These are phyloP conservation scores for Chaetomium olivaceum DNA, from an alignment of 2,329 filamentous ascomycete species.

Conservation along the genomic window DNA sequence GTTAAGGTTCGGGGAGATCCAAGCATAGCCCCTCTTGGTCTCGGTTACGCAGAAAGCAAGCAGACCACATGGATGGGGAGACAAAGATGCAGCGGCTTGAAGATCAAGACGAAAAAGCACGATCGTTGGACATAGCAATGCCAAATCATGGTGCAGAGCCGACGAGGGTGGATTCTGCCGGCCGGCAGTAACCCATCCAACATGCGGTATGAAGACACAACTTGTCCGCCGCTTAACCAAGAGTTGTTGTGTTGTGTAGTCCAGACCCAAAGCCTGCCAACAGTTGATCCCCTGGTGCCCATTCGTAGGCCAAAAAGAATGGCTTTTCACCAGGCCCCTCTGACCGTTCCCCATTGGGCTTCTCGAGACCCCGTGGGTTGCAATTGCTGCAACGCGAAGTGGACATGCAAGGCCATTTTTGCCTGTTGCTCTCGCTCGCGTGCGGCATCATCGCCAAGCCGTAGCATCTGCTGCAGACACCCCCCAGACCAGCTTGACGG, in stretches of 20 bases:
- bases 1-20: background rate
- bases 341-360: background rate
- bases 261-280: background rate
- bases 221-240: background rate
- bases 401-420: background rate
- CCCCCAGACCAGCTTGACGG: constrained; percentile 15
- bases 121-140: background rate
- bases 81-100: background rate
- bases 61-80: background rate
- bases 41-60: constrained; percentile 5
- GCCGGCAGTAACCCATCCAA: constrained; percentile 3
- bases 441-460: constrained; percentile 19
- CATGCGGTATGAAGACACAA: background rate
- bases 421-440: constrained; percentile 17
- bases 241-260: background rate
- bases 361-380: background rate
- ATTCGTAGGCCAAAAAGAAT: background rate
- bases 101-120: background rate
- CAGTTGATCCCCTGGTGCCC: background rate
- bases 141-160: background rate
- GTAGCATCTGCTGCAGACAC: background rate
- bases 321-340: background rate
- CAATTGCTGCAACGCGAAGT: background rate
- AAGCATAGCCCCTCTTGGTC: background rate
- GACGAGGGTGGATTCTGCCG: background rate